phyloP scores from a whole-genome alignment of 495 filamentous ascomycete species.

The Staphylotrichum longicolle region DNA sequence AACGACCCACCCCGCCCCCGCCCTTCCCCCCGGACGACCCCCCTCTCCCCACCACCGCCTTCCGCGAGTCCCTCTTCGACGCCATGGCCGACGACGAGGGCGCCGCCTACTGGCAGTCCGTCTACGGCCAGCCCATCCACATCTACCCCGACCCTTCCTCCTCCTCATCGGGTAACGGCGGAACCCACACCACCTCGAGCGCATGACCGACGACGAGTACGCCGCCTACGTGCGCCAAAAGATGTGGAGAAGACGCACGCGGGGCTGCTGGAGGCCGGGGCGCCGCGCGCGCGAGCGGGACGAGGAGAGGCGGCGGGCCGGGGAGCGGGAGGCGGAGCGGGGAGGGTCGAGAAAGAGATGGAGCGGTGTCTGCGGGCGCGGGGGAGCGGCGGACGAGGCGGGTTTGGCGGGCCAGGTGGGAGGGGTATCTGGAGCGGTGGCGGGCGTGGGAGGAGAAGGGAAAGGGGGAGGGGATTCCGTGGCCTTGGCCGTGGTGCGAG shows the following conservation, averaged over 20 bases:
- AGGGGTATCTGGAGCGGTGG: slow-evolving; percentile 62
- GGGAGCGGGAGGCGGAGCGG: slow-evolving; percentile 44
- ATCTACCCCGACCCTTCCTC: slow-evolving; percentile 29
- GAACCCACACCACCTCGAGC: slow-evolving; percentile 55
- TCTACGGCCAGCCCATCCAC: slow-evolving; percentile 88
- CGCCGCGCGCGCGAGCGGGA: slow-evolving; percentile 44
- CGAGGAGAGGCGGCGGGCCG: slow-evolving; percentile 32
- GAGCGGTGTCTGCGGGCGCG: slow-evolving; percentile 50
- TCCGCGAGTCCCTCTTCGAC: slow-evolving; percentile 95
- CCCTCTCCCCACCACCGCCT: slow-evolving; percentile 64
- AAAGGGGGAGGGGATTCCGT: slow-evolving; percentile 55
- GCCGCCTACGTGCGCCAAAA: slow-evolving; percentile 72
- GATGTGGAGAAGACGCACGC: slow-evolving; percentile 92
- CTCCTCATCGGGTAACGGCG: slow-evolving; percentile 30
- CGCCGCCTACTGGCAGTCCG: slow-evolving; percentile 87
- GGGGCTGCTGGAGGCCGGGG: slow-evolving; percentile 56
- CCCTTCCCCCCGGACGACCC: slow-evolving; percentile 48
- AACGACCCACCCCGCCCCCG: slow-evolving; percentile 17
- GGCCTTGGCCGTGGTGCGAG: slow-evolving; percentile 58
- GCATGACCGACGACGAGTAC: slow-evolving; percentile 91
- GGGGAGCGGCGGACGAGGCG: slow-evolving; percentile 42
- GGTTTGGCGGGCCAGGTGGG: slow-evolving; percentile 54
- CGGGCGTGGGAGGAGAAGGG: slow-evolving; percentile 47
- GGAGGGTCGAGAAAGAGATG: slow-evolving; percentile 49
- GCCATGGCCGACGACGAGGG: slow-evolving; percentile 99